Percentiles rank a stretch among this genome's conserved stretches.
These are phyloP conservation scores for Cetradonia linearis DNA, from an alignment of 495 filamentous ascomycete genomes.

Conservation along the genomic window DNA sequence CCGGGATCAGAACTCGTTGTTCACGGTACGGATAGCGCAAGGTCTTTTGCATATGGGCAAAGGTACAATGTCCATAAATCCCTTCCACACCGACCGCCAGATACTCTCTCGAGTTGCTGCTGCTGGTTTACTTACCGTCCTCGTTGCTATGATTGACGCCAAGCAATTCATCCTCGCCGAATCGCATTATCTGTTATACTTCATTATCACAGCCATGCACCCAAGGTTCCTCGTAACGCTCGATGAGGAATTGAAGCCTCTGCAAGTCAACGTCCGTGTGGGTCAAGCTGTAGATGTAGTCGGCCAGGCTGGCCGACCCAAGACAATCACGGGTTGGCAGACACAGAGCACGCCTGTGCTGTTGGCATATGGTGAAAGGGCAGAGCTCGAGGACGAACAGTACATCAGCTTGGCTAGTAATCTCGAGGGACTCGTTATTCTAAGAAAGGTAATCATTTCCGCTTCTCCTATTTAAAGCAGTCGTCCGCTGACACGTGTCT, in stretches of 20 bases:
- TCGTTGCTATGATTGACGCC: constrained; percentile 86
- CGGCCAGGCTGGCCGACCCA: constrained; percentile 89
- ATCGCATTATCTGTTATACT: constrained; percentile 94
- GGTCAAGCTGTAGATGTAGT: constrained; percentile 98
- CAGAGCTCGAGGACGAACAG: constrained; percentile 95
- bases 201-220: constrained; percentile 93
- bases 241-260: constrained; percentile 84
- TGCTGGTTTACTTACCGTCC: constrained; percentile 78
- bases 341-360: constrained; percentile 97
- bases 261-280: constrained; percentile 92
- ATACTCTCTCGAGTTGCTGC: constrained; percentile 86
- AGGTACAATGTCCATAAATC: constrained; percentile 86
- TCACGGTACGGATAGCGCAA: constrained; percentile 99
- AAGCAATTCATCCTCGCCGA: constrained; percentile 86
- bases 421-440: constrained; percentile 88
- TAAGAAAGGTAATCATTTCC: constrained; percentile 69
- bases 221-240: constrained; percentile 92
- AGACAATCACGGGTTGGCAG: constrained; percentile 99
- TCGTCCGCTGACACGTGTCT: constrained; percentile 26
- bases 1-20: constrained; percentile 85
- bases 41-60: constrained; percentile 99
- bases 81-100: constrained; percentile 97
- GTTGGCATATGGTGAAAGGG: constrained; percentile 83
- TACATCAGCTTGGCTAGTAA: constrained; percentile 85
- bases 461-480: not conserved